These are phyloP conservation scores for Nemania abortiva DNA, from an alignment of 2,329 filamentous ascomycete species.

Conservation along the genomic window DNA sequence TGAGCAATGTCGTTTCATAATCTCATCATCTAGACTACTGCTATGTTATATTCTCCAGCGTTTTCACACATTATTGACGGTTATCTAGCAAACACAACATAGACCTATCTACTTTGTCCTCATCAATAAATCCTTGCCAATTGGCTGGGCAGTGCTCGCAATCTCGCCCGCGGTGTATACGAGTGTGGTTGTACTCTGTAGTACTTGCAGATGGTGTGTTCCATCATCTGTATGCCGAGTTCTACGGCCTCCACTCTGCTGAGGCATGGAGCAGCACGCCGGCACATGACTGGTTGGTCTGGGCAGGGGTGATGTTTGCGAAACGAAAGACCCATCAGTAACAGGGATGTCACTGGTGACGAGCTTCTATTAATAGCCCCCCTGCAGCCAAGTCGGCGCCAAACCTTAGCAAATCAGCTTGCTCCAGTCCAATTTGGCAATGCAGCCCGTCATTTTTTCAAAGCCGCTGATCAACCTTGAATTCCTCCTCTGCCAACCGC, in stretches of 20 bases:
- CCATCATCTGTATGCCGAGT: slow-evolving; percentile 42
- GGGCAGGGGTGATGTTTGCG: slow-evolving; percentile 49
- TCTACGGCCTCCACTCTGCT: slow-evolving; percentile 40
- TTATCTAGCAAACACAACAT: background rate
- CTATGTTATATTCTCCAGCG: slow-evolving; percentile 2
- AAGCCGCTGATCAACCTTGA: slow-evolving; percentile 32
- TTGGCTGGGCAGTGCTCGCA: slow-evolving; percentile 14
- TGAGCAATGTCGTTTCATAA: slow-evolving; percentile 30
- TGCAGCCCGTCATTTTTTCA: slow-evolving; percentile 35
- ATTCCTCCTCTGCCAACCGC: slow-evolving; percentile 21
- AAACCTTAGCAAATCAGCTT: slow-evolving; percentile 41
- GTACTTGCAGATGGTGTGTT: slow-evolving; percentile 43
- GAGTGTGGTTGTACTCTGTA: slow-evolving; percentile 25
- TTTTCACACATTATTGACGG: background rate
- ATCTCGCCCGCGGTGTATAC: slow-evolving; percentile 6
- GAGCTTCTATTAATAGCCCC: slow-evolving; percentile 48
- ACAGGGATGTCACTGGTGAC: slow-evolving; percentile 35
- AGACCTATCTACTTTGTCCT: background rate
- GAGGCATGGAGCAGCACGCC: slow-evolving; percentile 36
- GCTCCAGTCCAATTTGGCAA: slow-evolving; percentile 36
- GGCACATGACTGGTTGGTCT: slow-evolving; percentile 44
- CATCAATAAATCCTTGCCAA: background rate
- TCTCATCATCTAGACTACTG: background rate
- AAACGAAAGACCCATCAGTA: slow-evolving; percentile 46
- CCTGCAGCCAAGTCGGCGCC: slow-evolving; percentile 42